A percentile compares a stretch with the other conserved stretches of the same genome.
Evolutionary conservation across 2,329 filamentous ascomycete genomes (phyloP).

Genomic region (Hypocreales sp.): DNA sequence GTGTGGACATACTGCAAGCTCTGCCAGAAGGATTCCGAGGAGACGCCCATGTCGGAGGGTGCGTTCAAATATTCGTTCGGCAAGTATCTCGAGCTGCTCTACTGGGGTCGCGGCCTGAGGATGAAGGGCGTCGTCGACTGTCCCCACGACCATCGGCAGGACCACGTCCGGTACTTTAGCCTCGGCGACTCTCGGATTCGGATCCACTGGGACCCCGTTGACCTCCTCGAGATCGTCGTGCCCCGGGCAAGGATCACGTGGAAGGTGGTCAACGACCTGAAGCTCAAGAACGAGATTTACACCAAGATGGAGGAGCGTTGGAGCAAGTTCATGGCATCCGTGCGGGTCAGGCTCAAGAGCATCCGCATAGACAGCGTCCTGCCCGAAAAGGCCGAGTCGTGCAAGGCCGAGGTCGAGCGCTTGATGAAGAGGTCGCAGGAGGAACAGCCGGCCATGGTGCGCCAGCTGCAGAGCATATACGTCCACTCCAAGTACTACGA

Average conservation of each 20-base stretch:
- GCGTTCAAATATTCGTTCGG: constrained; percentile 98
- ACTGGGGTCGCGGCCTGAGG: constrained; percentile 79
- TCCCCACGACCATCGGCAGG: constrained; percentile 79
- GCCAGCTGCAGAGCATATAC: constrained; percentile 76
- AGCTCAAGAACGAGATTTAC: constrained; percentile 85
- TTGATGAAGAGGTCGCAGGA: constrained; percentile 69
- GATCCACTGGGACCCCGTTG: constrained; percentile 85
- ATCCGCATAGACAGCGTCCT: constrained; percentile 87
- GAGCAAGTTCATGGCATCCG: constrained; percentile 74
- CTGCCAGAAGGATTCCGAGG: constrained; percentile 79
- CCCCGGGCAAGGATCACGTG: constrained; percentile 83
- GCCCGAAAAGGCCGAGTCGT: constrained; percentile 72
- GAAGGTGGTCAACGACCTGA: constrained; percentile 92
- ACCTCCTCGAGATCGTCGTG: constrained; percentile 86
- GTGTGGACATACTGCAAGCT: constrained; percentile 98
- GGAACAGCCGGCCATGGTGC: constrained; percentile 59
- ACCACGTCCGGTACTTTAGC: constrained; percentile 88
- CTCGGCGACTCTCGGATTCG: constrained; percentile 72
- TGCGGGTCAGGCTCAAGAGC: constrained; percentile 67
- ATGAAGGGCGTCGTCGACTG: constrained; percentile 57
- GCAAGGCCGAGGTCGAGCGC: constrained; percentile 65
- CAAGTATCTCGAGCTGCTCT: constrained; percentile 94
- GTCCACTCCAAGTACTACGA: constrained; percentile 94
- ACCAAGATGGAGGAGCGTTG: constrained; percentile 66
- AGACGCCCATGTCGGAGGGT: constrained; percentile 80